Conservation (phyloP, 768 basidiomycete genomes). For the Trametes cubensis region DNA sequence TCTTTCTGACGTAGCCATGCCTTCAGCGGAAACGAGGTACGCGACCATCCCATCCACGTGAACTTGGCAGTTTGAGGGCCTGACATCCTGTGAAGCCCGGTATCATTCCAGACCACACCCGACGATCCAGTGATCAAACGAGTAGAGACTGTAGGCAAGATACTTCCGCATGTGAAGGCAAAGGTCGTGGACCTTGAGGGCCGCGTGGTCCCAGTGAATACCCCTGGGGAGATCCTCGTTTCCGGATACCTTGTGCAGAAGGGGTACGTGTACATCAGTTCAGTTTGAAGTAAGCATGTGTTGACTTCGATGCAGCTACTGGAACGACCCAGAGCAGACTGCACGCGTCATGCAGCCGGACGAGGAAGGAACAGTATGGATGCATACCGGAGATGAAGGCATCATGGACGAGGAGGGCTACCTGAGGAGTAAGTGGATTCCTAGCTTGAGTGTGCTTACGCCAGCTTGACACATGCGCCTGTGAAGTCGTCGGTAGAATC, state of each 20-base stretch:
- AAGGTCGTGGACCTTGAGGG: constrained; percentile 65
- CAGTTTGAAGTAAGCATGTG: background rate
- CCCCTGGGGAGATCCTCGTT: constrained; percentile 73
- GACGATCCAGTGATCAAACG: constrained; percentile 72
- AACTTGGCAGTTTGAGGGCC: background rate
- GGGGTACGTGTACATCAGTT: constrained; percentile 49
- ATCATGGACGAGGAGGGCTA: constrained; percentile 85
- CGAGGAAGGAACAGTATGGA: constrained; percentile 69
- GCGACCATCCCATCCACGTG: background rate
- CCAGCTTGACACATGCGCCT: constrained; percentile 1
- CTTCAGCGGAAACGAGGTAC: constrained; percentile 71
- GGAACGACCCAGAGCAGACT: constrained; percentile 75
- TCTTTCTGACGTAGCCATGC: background rate
- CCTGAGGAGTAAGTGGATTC: constrained; percentile 53
- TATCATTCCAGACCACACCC: constrained; percentile 79
- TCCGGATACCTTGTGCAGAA: constrained; percentile 81
- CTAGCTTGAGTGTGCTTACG: background rate
- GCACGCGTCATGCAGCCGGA: constrained; percentile 54
- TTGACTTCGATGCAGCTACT: constrained; percentile 57
- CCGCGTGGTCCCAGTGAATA: constrained; percentile 68
- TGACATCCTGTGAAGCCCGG: constrained; percentile 53
- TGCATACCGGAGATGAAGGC: constrained; percentile 83
- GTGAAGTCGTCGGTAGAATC: constrained; percentile 72
- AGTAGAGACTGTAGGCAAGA: constrained; percentile 79
- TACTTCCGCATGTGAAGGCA: constrained; percentile 77